A percentile compares a stretch with the other conserved stretches of the same genome.
These are phyloP conservation scores for Sugiyamaella novakii DNA, from an alignment of 1,139 yeast genomes.

Conservation along the genomic window DNA sequence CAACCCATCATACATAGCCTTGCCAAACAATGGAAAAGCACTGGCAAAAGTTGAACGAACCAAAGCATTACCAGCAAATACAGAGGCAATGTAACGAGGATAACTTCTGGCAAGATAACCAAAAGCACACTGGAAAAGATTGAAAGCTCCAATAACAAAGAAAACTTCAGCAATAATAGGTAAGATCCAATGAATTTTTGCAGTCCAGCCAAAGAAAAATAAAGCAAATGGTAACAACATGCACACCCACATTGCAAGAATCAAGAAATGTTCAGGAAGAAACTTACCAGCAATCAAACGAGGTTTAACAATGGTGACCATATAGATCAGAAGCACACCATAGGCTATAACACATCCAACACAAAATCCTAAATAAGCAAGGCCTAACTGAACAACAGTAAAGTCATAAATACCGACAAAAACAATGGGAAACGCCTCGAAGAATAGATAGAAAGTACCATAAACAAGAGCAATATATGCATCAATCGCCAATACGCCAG, in stretches of 20 bases:
- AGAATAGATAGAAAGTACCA: conserved; percentile 58
- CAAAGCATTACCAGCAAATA: conserved; percentile 56
- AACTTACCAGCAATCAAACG: conserved; percentile 20
- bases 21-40: conserved; percentile 59
- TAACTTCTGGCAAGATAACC: conserved; percentile 71
- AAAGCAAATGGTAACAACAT: conserved; percentile 54
- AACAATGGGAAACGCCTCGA: conserved; percentile 64
- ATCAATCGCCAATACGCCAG: conserved; percentile 42
- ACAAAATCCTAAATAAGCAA: conserved; percentile 49
- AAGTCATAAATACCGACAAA: conserved; percentile 51
- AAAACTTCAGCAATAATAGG: conserved; percentile 77
- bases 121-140: conserved; percentile 72
- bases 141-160: conserved; percentile 71
- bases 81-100: conserved; percentile 68
- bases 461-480: conserved; percentile 57
- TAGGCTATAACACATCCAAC: conserved; percentile 48
- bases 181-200: conserved; percentile 77
- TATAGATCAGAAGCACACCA: conserved; percentile 22
- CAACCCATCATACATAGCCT: conserved; percentile 50
- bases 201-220: conserved; percentile 57
- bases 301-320: conserved; percentile 21
- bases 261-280: conserved; percentile 25
- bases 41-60: conserved; percentile 56
- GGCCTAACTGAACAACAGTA: conserved; percentile 52
- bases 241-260: conserved; percentile 47